These are phyloP conservation scores for Ogataea populi-albae DNA, from an alignment of 805 yeast genomes.

Conservation along the genomic window DNA sequence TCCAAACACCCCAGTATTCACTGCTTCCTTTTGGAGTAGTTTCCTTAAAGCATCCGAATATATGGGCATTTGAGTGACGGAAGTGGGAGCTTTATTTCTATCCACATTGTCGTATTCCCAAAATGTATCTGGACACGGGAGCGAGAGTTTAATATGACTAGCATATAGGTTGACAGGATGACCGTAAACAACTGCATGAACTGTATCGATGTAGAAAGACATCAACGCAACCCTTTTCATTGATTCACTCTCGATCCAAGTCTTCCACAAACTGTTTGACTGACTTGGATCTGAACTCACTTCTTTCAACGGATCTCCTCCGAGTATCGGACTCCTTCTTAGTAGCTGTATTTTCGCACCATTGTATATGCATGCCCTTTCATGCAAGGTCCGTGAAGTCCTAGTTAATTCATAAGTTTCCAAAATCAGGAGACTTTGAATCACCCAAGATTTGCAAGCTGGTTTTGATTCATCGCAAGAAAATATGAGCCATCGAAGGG, in stretches of 20 bases:
- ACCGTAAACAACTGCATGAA: slow-evolving; percentile 71
- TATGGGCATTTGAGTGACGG: slow-evolving; percentile 18
- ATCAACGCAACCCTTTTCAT: slow-evolving; percentile 70
- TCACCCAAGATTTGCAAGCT: slow-evolving; percentile 48
- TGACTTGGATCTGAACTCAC: slow-evolving; percentile 27
- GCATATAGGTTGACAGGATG: slow-evolving; percentile 52
- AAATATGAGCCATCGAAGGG: slow-evolving; percentile 44
- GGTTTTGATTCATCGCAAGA: slow-evolving; percentile 43
- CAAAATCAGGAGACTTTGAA: slow-evolving; percentile 45
- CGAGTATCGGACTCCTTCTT: slow-evolving; percentile 45
- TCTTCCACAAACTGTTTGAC: slow-evolving; percentile 35
- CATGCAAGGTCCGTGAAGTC: slow-evolving; percentile 43
- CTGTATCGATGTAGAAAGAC: slow-evolving; percentile 72
- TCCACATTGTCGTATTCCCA: slow-evolving; percentile 39
- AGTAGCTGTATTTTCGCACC: slow-evolving; percentile 50
- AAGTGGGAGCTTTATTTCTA: slow-evolving; percentile 16
- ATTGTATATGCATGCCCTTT: slow-evolving; percentile 49
- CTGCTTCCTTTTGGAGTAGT: slow-evolving; percentile 45
- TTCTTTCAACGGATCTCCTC: slow-evolving; percentile 39
- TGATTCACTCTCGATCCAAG: slow-evolving; percentile 75
- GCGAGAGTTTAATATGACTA: slow-evolving; percentile 51
- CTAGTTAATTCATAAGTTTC: slow-evolving; percentile 49
- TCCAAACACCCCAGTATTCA: slow-evolving; percentile 51
- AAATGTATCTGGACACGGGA: slow-evolving; percentile 57
- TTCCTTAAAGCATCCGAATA: slow-evolving; percentile 31